Conservation (phyloP, 2,329 filamentous ascomycete species). For the Scopulariopsis brevicaulis region DNA sequence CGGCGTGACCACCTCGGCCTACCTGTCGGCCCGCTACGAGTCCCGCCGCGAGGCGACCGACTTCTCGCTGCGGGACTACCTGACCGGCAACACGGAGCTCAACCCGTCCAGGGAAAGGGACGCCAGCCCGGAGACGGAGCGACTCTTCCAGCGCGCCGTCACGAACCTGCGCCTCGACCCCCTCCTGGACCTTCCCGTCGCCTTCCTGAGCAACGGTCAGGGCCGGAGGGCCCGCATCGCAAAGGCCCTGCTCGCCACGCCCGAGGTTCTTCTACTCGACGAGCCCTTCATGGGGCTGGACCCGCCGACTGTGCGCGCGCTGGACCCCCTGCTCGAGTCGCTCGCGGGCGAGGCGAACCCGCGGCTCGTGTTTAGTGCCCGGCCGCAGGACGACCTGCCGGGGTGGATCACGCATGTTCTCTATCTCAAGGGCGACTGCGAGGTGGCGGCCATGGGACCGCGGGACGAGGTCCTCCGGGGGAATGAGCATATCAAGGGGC, state of each 20-base stretch:
- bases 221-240: slow-evolving; percentile 80
- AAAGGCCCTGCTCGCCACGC: slow-evolving; percentile 65
- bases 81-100: slow-evolving; percentile 71
- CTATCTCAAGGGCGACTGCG: slow-evolving; percentile 56
- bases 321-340: slow-evolving; percentile 59
- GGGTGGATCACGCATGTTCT: slow-evolving; percentile 84
- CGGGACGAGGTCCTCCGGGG: slow-evolving; percentile 42
- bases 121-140: slow-evolving; percentile 29
- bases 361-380: slow-evolving; percentile 62
- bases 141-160: slow-evolving; percentile 51
- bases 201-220: slow-evolving; percentile 90
- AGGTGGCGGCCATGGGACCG: slow-evolving; percentile 52
- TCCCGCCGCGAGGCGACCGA: slow-evolving; percentile 77
- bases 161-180: slow-evolving; percentile 55
- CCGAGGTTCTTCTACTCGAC: slow-evolving; percentile 76
- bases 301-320: slow-evolving; percentile 61
- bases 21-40: slow-evolving; percentile 85
- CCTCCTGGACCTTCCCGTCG: slow-evolving; percentile 70
- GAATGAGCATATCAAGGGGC: slow-evolving; percentile 36
- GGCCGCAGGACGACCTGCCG: slow-evolving; percentile 79
- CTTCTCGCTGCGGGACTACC: slow-evolving; percentile 70
- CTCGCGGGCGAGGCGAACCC: slow-evolving; percentile 58
- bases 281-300: slow-evolving; percentile 96
- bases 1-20: slow-evolving; percentile 57
- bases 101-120: slow-evolving; percentile 44